Conservation (phyloP, 495 filamentous ascomycete species). For the Sordaria brevicollis region DNA sequence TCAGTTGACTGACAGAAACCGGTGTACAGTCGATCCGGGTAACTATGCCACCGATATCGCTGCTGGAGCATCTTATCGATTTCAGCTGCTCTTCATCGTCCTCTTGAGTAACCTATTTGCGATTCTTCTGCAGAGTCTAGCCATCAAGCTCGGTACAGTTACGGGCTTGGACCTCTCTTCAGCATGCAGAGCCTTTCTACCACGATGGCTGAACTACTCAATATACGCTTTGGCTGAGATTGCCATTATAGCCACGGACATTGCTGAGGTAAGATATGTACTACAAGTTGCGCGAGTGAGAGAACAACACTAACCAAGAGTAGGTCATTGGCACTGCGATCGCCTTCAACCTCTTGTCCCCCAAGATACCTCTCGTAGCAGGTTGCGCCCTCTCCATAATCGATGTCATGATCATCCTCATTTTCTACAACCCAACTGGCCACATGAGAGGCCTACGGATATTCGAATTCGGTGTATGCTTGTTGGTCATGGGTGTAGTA, state of each 20-base stretch:
- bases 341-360: conserved; percentile 71
- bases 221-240: conserved; percentile 68
- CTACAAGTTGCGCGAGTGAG: too few species aligned
- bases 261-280: conserved; percentile 55
- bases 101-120: conserved; percentile 78
- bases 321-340: conserved; percentile 88
- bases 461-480: conserved; percentile 76
- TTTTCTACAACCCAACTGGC: conserved; percentile 74
- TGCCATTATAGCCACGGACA: conserved; percentile 82
- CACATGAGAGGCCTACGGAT: conserved; percentile 60
- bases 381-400: conserved; percentile 79
- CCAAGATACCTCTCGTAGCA: conserved; percentile 69
- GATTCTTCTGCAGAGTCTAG: conserved; percentile 71
- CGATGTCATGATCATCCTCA: conserved; percentile 74
- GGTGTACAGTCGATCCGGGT: conserved; percentile 58
- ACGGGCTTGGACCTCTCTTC: conserved; percentile 74
- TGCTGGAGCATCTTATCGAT: conserved; percentile 55
- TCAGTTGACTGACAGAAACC: neutral
- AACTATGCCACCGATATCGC: conserved; percentile 82
- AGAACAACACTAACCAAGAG: conserved; percentile 2
- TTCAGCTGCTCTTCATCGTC: conserved; percentile 68
- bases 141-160: conserved; percentile 77
- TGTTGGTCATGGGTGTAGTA: conserved; percentile 72
- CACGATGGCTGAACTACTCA: conserved; percentile 62
- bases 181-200: conserved; percentile 65